These are phyloP conservation scores for Globisporangium cylindrosporum DNA, from an alignment of 352 stramenopile genomes.

Conservation along the genomic window DNA sequence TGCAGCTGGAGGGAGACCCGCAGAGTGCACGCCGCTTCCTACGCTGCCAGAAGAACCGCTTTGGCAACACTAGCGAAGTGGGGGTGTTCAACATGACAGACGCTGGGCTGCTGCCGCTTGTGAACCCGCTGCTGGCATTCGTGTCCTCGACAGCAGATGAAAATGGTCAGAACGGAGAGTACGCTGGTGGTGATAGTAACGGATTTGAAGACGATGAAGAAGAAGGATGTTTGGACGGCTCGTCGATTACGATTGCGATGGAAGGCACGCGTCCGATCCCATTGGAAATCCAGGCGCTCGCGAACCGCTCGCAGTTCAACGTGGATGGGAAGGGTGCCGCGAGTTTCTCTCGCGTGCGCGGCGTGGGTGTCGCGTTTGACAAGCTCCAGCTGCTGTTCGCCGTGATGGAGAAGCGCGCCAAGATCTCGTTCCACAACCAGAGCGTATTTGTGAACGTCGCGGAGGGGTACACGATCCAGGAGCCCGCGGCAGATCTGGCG, in stretches of 20 bases:
- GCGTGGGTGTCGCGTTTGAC: conserved; percentile 78
- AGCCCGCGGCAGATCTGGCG: conserved; percentile 74
- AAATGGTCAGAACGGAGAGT: conserved; percentile 21
- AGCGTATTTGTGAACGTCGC: conserved; percentile 87
- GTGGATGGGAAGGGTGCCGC: conserved; percentile 22
- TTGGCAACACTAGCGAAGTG: conserved; percentile 95
- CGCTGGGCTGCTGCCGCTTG: conserved; percentile 69
- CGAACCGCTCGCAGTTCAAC: conserved; percentile 59
- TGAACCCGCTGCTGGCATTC: conserved; percentile 79
- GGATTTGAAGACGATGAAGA: conserved; percentile 17
- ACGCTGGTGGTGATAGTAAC: conserved; percentile 23
- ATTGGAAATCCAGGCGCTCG: conserved; percentile 94
- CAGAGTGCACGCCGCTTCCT: conserved; percentile 87
- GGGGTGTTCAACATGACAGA: conserved; percentile 95
- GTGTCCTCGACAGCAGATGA: conserved; percentile 39
- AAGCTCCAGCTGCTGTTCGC: conserved; percentile 94
- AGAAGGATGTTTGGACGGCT: conserved; percentile 54
- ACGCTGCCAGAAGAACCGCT: conserved; percentile 95
- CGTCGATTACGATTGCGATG: conserved; percentile 90
- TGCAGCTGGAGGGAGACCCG: conserved; percentile 93
- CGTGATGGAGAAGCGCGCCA: conserved; percentile 93
- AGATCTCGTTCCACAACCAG: conserved; percentile 68
- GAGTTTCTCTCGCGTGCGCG: conserved; percentile 61
- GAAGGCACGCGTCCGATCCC: conserved; percentile 93
- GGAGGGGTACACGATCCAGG: conserved; percentile 80